Conservation (phyloP, 805 yeast genomes). For the Candida corydali region DNA sequence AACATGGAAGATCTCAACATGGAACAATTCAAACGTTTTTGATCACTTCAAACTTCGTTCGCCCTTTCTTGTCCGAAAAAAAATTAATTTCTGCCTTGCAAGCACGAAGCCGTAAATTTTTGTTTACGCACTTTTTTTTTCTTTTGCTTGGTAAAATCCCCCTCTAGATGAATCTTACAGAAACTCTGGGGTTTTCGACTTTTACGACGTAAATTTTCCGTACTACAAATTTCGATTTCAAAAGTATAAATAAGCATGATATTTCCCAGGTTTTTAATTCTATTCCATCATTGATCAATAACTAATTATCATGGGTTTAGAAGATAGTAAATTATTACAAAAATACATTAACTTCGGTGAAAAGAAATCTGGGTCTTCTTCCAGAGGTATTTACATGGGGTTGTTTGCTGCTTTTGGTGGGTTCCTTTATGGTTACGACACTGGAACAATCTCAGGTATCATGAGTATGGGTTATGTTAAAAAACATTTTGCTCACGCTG, state of each 20-base stretch:
- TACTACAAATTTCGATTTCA: background rate
- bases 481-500: constrained; percentile 16
- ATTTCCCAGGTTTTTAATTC: background rate
- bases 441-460: constrained; percentile 41
- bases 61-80: background rate
- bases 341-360: constrained; percentile 42
- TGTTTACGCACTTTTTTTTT: no score
- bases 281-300: background rate
- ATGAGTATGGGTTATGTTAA: constrained; percentile 36
- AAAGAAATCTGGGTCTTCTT: constrained; percentile 42
- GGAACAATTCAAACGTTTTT: background rate
- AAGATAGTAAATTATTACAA: constrained; percentile 27
- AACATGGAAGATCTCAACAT: no score
- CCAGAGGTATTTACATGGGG: constrained; percentile 39
- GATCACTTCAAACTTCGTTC: background rate
- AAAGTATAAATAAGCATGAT: background rate
- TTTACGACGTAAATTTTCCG: constrained; percentile 1
- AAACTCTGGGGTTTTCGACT: background rate
- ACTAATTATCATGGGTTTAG: constrained; percentile 30
- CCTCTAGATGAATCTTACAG: no score
- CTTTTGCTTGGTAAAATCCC: background rate
- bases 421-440: constrained; percentile 39
- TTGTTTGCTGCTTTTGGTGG: constrained; percentile 41
- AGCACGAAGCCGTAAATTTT: no score
- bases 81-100: background rate